These are phyloP conservation scores for Begonia loranthoides DNA, from an alignment of 306 rosid genomes.

Conservation along the genomic window DNA sequence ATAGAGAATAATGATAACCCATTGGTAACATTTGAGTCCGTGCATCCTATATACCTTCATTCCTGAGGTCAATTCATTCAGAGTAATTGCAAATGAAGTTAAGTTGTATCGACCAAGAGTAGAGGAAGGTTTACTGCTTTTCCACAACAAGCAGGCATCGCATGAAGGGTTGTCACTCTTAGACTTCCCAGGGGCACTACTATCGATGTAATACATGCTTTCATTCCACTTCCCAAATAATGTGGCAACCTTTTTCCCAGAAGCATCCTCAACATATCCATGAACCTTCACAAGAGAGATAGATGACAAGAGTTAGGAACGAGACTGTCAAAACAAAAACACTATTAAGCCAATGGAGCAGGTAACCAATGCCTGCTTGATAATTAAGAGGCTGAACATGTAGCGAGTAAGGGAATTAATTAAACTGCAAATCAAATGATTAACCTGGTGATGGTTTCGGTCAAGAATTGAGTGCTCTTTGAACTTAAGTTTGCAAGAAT, in stretches of 20 bases:
- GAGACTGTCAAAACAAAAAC: slow-evolving; percentile 1
- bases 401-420: too few species aligned
- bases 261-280: slow-evolving; percentile 72
- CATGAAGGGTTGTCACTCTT: slow-evolving; percentile 35
- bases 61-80: slow-evolving; percentile 72
- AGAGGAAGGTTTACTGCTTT: slow-evolving; percentile 49
- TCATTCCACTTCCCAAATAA: slow-evolving; percentile 96
- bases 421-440: slow-evolving; percentile 8
- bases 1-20: slow-evolving; percentile 26
- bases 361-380: too few species aligned
- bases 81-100: slow-evolving; percentile 81
- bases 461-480: slow-evolving; percentile 91
- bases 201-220: slow-evolving; percentile 46
- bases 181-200: slow-evolving; percentile 39
- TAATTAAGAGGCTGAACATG: too few species aligned
- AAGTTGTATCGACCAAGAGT: slow-evolving; percentile 88
- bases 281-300: slow-evolving; percentile 36
- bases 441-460: slow-evolving; percentile 96
- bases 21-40: slow-evolving; percentile 16
- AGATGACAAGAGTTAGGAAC: not conserved
- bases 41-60: slow-evolving; percentile 64
- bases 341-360: slow-evolving; percentile 3
- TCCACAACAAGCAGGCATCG: slow-evolving; percentile 56
- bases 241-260: slow-evolving; percentile 52
- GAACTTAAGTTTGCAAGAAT: slow-evolving; percentile 75